These are phyloP conservation scores for Chaetothyriales sp. DNA, from an alignment of 2,329 filamentous ascomycete species.

Conservation along the genomic window DNA sequence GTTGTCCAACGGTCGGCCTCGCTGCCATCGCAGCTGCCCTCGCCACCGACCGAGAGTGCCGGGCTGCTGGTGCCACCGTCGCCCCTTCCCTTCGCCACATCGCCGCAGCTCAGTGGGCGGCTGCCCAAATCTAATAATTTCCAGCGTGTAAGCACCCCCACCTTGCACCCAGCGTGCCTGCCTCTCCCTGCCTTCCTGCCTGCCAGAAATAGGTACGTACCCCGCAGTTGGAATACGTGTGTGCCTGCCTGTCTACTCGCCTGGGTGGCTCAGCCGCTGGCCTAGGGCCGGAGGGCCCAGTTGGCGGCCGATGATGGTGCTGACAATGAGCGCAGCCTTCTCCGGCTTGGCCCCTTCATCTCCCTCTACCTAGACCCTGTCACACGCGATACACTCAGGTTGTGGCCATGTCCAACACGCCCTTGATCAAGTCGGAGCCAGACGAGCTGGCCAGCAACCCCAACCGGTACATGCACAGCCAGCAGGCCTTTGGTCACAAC, in stretches of 20 bases:
- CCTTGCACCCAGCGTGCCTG: neutral
- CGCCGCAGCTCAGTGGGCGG: neutral
- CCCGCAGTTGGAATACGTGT: neutral
- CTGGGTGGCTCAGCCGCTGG: neutral
- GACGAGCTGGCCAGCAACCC: constrained; percentile 45
- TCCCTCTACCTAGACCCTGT: neutral
- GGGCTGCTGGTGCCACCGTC: neutral
- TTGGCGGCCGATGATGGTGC: neutral
- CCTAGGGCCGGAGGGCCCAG: neutral
- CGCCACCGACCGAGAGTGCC: neutral
- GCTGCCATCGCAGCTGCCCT: neutral
- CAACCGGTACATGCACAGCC: constrained; percentile 31
- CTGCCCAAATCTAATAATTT: neutral
- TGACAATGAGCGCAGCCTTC: neutral
- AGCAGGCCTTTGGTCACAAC: constrained; percentile 5
- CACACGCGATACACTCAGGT: neutral
- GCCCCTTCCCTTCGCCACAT: no score
- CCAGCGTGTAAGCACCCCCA: neutral
- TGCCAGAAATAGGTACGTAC: neutral
- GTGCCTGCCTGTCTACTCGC: neutral
- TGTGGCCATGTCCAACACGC: constrained; percentile 36
- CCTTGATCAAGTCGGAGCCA: constrained; percentile 54
- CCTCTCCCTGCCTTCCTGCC: no score
- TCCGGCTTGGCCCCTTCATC: neutral
- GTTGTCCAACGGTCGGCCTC: neutral